Evolutionary conservation across 768 basidiomycete species (phyloP).

Genomic region (Terana coerulea): DNA sequence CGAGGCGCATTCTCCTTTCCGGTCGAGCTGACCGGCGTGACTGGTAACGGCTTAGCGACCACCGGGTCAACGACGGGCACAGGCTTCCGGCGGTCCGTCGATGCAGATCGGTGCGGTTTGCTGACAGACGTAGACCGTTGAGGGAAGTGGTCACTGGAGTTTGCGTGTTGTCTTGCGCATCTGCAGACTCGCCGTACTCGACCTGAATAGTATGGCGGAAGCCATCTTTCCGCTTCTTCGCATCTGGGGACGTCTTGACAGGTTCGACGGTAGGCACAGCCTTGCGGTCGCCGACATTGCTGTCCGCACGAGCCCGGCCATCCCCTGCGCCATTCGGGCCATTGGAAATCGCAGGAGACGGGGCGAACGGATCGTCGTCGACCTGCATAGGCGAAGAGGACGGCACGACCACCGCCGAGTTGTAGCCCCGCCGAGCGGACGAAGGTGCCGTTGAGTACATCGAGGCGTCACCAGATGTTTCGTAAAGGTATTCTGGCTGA

Average conservation of each 20-base stretch:
- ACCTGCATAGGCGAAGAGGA: conserved; percentile 35
- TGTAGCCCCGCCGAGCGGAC: conserved; percentile 34
- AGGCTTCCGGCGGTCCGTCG: conserved; percentile 12
- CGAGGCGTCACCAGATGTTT: conserved; percentile 63
- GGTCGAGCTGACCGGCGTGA: conserved; percentile 16
- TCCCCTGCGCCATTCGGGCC: conserved; percentile 6
- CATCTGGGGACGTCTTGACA: conserved; percentile 38
- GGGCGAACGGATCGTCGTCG: conserved; percentile 79
- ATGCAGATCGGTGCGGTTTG: not conserved
- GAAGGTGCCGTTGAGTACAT: conserved; percentile 37
- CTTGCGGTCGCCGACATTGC: conserved; percentile 7
- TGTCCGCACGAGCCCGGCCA: conserved; percentile 14
- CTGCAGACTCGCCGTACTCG: conserved; percentile 77
- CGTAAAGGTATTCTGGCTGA: conserved; percentile 75
- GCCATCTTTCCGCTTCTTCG: conserved; percentile 44
- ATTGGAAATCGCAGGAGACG: conserved; percentile 1
- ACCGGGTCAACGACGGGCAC: conserved; percentile 12
- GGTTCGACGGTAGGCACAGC: conserved; percentile 20
- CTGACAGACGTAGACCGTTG: conserved; percentile 17
- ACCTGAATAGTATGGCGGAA: conserved; percentile 95
- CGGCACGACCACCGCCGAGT: conserved; percentile 43
- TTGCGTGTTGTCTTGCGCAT: conserved; percentile 14
- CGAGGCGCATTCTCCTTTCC: conserved; percentile 10
- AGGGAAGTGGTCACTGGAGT: not conserved
- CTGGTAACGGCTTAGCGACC: conserved; percentile 31